phyloP scores from a whole-genome alignment of 352 stramenopile genomes.

The Globisporangium nodosum region DNA sequence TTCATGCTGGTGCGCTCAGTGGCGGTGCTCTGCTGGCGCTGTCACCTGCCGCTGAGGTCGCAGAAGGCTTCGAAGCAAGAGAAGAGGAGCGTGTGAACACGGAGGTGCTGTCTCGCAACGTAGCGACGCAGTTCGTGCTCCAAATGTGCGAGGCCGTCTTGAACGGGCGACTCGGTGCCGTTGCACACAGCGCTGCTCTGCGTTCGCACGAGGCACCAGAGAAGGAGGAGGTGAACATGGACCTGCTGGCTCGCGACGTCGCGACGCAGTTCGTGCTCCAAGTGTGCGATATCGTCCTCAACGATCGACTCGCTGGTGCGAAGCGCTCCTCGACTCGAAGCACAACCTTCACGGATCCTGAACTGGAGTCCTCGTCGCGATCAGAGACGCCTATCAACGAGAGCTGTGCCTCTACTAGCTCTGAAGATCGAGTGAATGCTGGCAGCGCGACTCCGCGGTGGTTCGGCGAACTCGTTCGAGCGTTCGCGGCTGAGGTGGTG shows the following conservation, averaged over 20 bases:
- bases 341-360: background rate
- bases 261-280: constrained; percentile 1
- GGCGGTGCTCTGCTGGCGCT: too few relatives aligned
- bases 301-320: background rate
- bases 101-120: background rate
- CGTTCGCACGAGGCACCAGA: too few relatives aligned
- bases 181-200: too few relatives aligned
- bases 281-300: constrained; percentile 1
- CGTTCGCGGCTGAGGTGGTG: constrained; percentile 3
- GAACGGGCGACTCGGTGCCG: background rate
- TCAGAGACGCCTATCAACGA: background rate
- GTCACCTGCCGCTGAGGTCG: too few relatives aligned
- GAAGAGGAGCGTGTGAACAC: background rate
- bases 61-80: too few relatives aligned
- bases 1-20: too few relatives aligned
- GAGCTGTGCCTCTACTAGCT: background rate
- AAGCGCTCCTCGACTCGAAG: background rate
- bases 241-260: background rate
- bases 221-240: background rate
- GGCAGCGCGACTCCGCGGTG: background rate
- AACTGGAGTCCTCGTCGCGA: background rate
- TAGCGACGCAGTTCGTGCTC: constrained; percentile 3
- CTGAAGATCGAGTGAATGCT: too few relatives aligned
- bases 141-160: background rate
- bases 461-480: background rate